Evolutionary conservation across 2,329 filamentous ascomycete species (phyloP).

Genomic region (Alternaria sp.): DNA sequence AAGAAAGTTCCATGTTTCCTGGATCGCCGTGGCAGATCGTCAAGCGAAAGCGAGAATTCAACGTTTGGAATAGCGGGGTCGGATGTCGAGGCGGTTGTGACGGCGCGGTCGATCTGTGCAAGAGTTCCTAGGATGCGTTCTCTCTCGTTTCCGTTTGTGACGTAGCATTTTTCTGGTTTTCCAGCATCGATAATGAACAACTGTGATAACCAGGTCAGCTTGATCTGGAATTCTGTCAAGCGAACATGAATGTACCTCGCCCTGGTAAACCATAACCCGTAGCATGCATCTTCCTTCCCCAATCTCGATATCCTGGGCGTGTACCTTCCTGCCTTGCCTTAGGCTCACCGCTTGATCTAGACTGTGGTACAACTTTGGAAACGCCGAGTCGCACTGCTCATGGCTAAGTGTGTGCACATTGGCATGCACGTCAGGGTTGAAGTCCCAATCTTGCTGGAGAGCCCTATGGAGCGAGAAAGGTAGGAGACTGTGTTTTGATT

Average conservation of each 20-base stretch:
- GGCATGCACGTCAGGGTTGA: slow-evolving; percentile 42
- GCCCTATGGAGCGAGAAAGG: slow-evolving; percentile 13
- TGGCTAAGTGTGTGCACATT: slow-evolving; percentile 46
- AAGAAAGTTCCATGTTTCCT: slow-evolving; percentile 40
- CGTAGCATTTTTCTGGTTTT: slow-evolving; percentile 45
- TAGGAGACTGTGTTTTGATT: slow-evolving; percentile 31
- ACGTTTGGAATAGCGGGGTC: slow-evolving; percentile 44
- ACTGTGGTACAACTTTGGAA: slow-evolving; percentile 46
- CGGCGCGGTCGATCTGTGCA: slow-evolving; percentile 45
- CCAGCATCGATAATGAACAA: slow-evolving; percentile 45
- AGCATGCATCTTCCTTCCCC: slow-evolving; percentile 45
- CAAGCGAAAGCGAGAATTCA: slow-evolving; percentile 46
- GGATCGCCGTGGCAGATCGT: slow-evolving; percentile 45
- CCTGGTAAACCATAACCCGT: slow-evolving; percentile 41
- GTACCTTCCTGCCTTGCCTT: slow-evolving; percentile 40
- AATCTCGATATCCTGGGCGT: slow-evolving; percentile 42
- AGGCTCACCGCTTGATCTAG: slow-evolving; percentile 37
- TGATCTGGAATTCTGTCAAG: neutral
- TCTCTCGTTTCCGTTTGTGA: slow-evolving; percentile 47
- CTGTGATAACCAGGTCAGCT: slow-evolving; percentile 27
- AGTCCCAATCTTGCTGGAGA: slow-evolving; percentile 31
- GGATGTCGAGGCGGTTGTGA: slow-evolving; percentile 37
- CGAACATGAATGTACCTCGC: slow-evolving; percentile 35
- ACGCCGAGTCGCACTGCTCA: slow-evolving; percentile 45
- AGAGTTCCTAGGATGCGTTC: slow-evolving; percentile 48